Evolutionary conservation across 2,329 filamentous ascomycete species (phyloP).

Genomic region (Ilyonectria mors-panacis): DNA sequence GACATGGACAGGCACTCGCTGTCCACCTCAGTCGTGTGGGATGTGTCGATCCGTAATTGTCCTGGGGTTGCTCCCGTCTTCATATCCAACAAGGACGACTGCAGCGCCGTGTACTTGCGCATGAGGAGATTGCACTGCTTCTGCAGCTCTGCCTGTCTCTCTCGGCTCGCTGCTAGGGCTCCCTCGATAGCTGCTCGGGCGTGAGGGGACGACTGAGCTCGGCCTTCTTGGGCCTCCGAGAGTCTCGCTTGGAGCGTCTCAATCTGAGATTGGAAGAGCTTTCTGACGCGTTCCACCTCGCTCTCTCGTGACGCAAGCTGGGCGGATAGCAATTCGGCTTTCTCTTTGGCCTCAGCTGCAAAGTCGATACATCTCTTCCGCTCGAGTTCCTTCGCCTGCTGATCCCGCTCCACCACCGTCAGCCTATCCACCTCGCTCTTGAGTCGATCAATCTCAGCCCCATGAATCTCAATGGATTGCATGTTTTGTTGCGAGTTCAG

Average conservation of each 20-base stretch:
- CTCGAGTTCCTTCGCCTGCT: conserved; percentile 75
- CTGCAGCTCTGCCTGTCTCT: conserved; percentile 68
- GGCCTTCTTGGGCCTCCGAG: conserved; percentile 54
- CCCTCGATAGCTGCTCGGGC: conserved; percentile 59
- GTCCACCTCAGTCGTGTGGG: conserved; percentile 46
- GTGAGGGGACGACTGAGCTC: conserved; percentile 44
- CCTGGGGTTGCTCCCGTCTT: conserved; percentile 52
- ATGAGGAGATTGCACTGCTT: conserved; percentile 65
- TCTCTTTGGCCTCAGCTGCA: conserved; percentile 70
- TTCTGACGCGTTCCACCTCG: conserved; percentile 61
- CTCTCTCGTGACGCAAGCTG: conserved; percentile 67
- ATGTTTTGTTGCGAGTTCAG: conserved; percentile 74
- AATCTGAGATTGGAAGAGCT: conserved; percentile 65
- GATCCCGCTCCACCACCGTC: conserved; percentile 72
- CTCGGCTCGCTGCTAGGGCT: conserved; percentile 65
- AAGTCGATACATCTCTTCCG: conserved; percentile 70
- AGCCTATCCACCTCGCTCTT: conserved; percentile 72
- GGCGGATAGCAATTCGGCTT: conserved; percentile 71
- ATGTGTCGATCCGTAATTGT: conserved; percentile 42
- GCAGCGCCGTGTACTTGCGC: conserved; percentile 67
- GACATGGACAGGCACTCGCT: conserved; percentile 56
- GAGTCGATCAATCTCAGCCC: conserved; percentile 73
- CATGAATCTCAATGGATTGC: conserved; percentile 73
- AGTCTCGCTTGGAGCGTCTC: conserved; percentile 63
- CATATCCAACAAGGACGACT: conserved; percentile 66